Conservation (phyloP, 805 yeast species). For the Starmerella scarabaei region DNA sequence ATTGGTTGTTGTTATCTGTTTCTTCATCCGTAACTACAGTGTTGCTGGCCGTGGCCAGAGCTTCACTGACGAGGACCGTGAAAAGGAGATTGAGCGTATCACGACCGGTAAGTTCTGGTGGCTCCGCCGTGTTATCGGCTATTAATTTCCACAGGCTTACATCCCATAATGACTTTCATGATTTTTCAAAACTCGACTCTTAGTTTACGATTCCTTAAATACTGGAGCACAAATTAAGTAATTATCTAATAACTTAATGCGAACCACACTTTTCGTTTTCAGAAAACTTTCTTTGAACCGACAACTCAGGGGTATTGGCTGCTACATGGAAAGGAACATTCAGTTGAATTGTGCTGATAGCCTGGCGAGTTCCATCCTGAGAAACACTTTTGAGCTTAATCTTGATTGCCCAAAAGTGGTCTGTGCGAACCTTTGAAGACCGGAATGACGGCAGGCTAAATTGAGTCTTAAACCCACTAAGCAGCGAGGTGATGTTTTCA, state of each 20-base stretch:
- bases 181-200: no score
- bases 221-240: no score
- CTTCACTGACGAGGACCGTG: slow-evolving; percentile 14
- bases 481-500: background rate
- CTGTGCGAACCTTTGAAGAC: background rate
- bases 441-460: background rate
- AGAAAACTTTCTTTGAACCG: no score
- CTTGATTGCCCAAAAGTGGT: background rate
- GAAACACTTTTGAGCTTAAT: background rate
- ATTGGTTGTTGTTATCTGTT: slow-evolving; percentile 3
- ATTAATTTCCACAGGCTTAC: no score
- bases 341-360: no score
- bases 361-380: background rate
- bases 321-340: no score
- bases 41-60: slow-evolving; percentile 6
- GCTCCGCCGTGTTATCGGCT: slow-evolving; percentile 4
- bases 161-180: no score
- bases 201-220: no score
- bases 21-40: slow-evolving; percentile 7
- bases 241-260: no score
- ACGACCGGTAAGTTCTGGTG: background rate
- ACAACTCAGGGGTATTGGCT: no score
- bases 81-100: slow-evolving; percentile 2
- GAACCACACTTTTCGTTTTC: no score
- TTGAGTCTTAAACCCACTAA: background rate